Evolutionary conservation across 129 eudicot species (phyloP), one percentile per base, ranked within the genome.

Genomic region (Chrysanthemum makinoi): DNA sequence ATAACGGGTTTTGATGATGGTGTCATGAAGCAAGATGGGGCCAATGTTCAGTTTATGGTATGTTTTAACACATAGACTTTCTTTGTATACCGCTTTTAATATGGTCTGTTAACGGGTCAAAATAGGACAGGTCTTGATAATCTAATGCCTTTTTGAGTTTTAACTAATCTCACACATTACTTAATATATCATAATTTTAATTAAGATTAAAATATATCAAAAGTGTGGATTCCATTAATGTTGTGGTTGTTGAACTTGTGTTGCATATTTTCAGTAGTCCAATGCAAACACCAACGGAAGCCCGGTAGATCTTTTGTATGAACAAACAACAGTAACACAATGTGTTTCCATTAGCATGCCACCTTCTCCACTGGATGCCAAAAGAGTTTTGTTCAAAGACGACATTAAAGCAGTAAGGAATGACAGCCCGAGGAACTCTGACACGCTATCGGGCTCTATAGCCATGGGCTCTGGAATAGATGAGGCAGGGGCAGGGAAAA

Each of bases 281-380:
- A 78, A 60, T 73, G 77, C 79, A 28, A 55, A n/a, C n/a, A n/a
- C n/a, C n/a, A n/a, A n/a, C n/a, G n/a, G n/a, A n/a, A n/a, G 43
- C 28, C 77, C 75, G 10, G 14, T 6, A 44, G 77, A 48, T 68
- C 51, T 14, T 66, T 53, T 65, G 8, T n/a, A 72, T 71, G 65
- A 49, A 15, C 77, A 80, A 58, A 66, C 84, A 30, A 22, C 24
- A 1, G 19, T 2, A 13, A 13, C 51, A 43, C 79, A 81, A 62
- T 80, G 83, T 28, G 78, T 87, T 74, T 91, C 95, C 52, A 80
- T 87, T 68, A 91, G 90, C 85, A 83, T 91, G 83, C 95, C 97
- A 20, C 75, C 83, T 22, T 80, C 87, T 17, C 87, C 91, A 11
- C 9, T 60, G 14, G 85, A 74, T 65, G 72, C 43, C 59, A 85